Percentiles rank a stretch among this genome's conserved stretches.
These are phyloP conservation scores for Helotiales sp. DNA, from an alignment of 2,329 filamentous ascomycete genomes.

Conservation along the genomic window DNA sequence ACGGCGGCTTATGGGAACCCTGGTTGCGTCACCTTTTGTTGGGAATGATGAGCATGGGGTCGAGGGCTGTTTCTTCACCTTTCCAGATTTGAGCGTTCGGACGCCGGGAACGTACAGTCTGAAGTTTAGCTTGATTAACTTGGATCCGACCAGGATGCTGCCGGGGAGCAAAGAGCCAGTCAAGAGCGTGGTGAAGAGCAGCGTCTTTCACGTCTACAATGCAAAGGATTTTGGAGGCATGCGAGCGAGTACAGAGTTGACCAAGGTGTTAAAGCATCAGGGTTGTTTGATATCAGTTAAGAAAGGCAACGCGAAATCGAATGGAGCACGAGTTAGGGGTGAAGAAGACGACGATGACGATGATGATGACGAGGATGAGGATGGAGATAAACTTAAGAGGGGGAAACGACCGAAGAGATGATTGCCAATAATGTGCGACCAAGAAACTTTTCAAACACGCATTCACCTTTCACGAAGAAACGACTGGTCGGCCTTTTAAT, in stretches of 20 bases:
- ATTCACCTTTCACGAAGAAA: slow-evolving; percentile 3
- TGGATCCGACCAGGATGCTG: slow-evolving; percentile 61
- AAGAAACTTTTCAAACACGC: not conserved
- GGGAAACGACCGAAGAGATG: slow-evolving; percentile 21
- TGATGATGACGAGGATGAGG: slow-evolving; percentile 5
- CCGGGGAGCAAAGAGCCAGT: slow-evolving; percentile 54
- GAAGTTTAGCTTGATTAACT: slow-evolving; percentile 70
- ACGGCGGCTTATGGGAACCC: slow-evolving; percentile 75
- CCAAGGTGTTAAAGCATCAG: slow-evolving; percentile 73
- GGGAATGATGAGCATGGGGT: slow-evolving; percentile 71
- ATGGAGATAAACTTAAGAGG: slow-evolving; percentile 4
- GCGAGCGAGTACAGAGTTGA: slow-evolving; percentile 72
- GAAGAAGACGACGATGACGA: slow-evolving; percentile 23
- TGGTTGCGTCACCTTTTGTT: slow-evolving; percentile 75
- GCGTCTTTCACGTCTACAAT: slow-evolving; percentile 77
- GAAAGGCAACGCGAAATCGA: slow-evolving; percentile 72
- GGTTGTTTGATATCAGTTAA: slow-evolving; percentile 84
- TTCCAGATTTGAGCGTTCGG: slow-evolving; percentile 78
- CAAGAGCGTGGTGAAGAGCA: slow-evolving; percentile 57
- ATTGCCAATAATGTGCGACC: not conserved
- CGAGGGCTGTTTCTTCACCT: slow-evolving; percentile 83
- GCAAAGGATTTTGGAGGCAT: slow-evolving; percentile 87
- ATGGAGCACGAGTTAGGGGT: slow-evolving; percentile 35
- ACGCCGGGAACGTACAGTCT: slow-evolving; percentile 76
- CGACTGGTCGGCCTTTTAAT: slow-evolving; percentile 1